Conservation (phyloP, 768 basidiomycete genomes). For the Naganishia antarctica region DNA sequence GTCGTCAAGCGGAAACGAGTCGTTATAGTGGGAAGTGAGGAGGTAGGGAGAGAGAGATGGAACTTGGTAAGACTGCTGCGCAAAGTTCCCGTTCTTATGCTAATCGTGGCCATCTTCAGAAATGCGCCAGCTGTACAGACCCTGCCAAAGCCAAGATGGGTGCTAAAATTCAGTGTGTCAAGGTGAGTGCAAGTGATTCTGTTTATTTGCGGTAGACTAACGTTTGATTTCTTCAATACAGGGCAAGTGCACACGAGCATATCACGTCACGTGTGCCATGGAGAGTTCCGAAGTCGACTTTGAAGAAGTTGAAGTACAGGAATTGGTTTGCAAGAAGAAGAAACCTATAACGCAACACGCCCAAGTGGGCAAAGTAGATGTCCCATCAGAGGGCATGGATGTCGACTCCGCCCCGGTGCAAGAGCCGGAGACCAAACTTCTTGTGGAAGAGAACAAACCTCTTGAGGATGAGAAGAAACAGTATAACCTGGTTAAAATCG, state of each 20-base stretch:
- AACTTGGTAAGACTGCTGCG: constrained; percentile 61
- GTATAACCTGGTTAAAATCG: constrained; percentile 15
- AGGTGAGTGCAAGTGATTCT: constrained; percentile 43
- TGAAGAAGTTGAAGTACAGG: constrained; percentile 42
- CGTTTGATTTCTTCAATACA: constrained; percentile 14
- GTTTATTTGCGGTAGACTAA: neutral
- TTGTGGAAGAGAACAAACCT: too few relatives aligned
- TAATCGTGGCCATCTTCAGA: constrained; percentile 54
- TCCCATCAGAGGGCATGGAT: constrained; percentile 80
- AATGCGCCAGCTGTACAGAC: constrained; percentile 82
- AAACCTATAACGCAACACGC: constrained; percentile 48
- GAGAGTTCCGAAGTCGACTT: constrained; percentile 51
- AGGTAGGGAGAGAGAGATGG: constrained; percentile 88
- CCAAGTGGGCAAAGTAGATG: constrained; percentile 66
- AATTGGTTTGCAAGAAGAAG: constrained; percentile 32
- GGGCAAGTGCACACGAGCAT: constrained; percentile 87
- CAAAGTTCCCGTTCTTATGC: constrained; percentile 1
- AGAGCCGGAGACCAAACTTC: neutral
- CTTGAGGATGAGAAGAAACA: too few relatives aligned
- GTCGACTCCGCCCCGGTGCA: neutral
- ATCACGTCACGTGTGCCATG: constrained; percentile 84
- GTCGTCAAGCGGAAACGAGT: constrained; percentile 28
- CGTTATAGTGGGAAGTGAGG: constrained; percentile 73
- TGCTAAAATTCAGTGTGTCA: constrained; percentile 72
- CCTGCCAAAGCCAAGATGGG: constrained; percentile 48